Conservation (phyloP, 1,139 yeast species). For the Petasospora fabianii region DNA sequence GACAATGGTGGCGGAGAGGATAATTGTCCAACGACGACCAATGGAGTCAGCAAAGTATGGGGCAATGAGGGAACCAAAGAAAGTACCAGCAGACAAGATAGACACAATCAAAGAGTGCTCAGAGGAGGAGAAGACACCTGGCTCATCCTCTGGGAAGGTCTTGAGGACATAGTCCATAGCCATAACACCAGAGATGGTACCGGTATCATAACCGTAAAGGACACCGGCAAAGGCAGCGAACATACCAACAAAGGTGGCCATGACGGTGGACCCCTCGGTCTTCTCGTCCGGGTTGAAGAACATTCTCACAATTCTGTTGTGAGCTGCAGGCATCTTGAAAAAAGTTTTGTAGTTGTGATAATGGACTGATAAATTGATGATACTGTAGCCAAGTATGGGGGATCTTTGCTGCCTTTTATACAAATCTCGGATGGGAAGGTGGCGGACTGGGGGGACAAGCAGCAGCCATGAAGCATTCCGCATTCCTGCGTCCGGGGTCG, state of each 20-base stretch:
- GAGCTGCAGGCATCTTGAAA: neutral
- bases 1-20: conserved; percentile 47
- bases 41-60: conserved; percentile 52
- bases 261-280: conserved; percentile 28
- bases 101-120: conserved; percentile 57
- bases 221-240: conserved; percentile 54
- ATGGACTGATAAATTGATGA: neutral
- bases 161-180: conserved; percentile 47
- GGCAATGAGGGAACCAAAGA: conserved; percentile 53
- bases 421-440: neutral
- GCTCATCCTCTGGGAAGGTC: conserved; percentile 34
- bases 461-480: too few relatives aligned
- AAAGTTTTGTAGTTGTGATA: neutral
- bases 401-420: neutral
- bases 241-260: conserved; percentile 31
- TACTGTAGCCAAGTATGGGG: neutral
- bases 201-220: conserved; percentile 56
- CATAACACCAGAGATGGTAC: conserved; percentile 54
- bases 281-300: conserved; percentile 29
- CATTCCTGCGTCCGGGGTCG: too few relatives aligned
- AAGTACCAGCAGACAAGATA: conserved; percentile 53
- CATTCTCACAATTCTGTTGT: conserved; percentile 10
- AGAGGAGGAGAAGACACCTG: conserved; percentile 42
- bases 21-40: conserved; percentile 57
- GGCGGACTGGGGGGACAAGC: too few relatives aligned